Percentiles rank a stretch among this genome's conserved stretches.
phyloP scores from a whole-genome alignment of 306 rosid genomes.

The Hippophae tibetana region DNA sequence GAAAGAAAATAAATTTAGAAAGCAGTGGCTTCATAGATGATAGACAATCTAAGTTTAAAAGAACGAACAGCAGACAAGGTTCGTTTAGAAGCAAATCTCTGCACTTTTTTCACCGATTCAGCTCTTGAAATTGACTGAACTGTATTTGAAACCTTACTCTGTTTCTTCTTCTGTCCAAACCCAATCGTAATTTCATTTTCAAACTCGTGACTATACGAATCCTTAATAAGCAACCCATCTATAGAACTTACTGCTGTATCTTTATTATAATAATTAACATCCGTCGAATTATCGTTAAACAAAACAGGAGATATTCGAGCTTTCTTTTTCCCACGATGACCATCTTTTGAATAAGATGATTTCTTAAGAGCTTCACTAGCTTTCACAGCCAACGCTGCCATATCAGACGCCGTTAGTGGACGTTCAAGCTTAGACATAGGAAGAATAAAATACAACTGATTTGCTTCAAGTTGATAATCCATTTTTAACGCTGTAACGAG shows the following conservation, averaged over 20 bases:
- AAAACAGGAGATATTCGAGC: constrained; percentile 34
- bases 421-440: constrained; percentile 15
- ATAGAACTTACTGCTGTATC: no score
- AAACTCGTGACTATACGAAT: neutral
- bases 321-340: constrained; percentile 15
- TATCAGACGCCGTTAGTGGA: constrained; percentile 28
- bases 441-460: constrained; percentile 39
- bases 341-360: neutral
- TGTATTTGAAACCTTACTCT: neutral
- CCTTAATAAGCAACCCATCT: no score
- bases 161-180: constrained; percentile 2
- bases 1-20: neutral
- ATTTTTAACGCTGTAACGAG: constrained; percentile 21
- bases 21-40: constrained; percentile 38
- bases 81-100: constrained; percentile 24
- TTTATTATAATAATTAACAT: no score
- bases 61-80: constrained; percentile 35
- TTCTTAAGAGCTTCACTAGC: constrained; percentile 34
- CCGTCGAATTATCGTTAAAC: neutral
- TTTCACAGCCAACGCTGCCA: constrained; percentile 48
- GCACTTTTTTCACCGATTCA: constrained; percentile 27
- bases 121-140: constrained; percentile 5
- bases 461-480: constrained; percentile 16
- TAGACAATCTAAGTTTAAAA: constrained; percentile 24
- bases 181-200: constrained; percentile 7